Evolutionary conservation across 495 filamentous ascomycete species (phyloP), one percentile per base, ranked within the genome.

Genomic region (Pseudoneurospora amorphoporcata): DNA sequence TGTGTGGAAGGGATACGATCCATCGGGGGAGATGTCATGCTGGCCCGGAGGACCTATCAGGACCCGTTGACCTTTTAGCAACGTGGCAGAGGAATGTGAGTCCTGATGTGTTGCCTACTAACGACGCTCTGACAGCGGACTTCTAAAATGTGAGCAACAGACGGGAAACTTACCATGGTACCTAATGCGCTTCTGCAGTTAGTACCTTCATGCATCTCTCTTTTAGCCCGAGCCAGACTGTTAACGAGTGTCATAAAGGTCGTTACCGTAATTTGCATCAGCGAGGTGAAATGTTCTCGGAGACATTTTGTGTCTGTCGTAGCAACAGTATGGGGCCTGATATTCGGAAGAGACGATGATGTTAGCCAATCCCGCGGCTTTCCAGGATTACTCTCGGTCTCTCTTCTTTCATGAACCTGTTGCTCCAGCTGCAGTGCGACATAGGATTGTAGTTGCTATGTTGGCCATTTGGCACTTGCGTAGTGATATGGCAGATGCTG

Each of bases 401-500:
- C 53, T 65, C 53, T 78, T 75, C 76, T 78, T 77, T 80, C 73
- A 76, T 23, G 39, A 45, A 69, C 71, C 71, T 42, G 42, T 71
- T 73, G 72, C 68, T 72, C 39, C 69, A 72, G 45, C 70, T 76
- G 77, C 78, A 75, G 73, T 75, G 69, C 79, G 72, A 79, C 75
- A 72, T 73, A 72, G 61, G 39, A 47, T 43, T 61, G 73, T 71
- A 78, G 45, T 29, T 39, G 76, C 47, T 71, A 79, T 79, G 75
- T 78, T 78, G 77, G 77, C 76, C 76, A 76, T 78, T 72, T 76
- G 69, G 71, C 41, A 71, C 16, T 41, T 73, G 72, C 72, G 65
- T 68, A 69, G 61, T 72, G 68, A 72, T 70, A 47, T 53, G 72
- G 68, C 72, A 42, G 72, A 73, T 73, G 70, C 70, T 72, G 74